Evolutionary conservation across 2,329 filamentous ascomycete species (phyloP).

Genomic region (Aspergillus tamarii): DNA sequence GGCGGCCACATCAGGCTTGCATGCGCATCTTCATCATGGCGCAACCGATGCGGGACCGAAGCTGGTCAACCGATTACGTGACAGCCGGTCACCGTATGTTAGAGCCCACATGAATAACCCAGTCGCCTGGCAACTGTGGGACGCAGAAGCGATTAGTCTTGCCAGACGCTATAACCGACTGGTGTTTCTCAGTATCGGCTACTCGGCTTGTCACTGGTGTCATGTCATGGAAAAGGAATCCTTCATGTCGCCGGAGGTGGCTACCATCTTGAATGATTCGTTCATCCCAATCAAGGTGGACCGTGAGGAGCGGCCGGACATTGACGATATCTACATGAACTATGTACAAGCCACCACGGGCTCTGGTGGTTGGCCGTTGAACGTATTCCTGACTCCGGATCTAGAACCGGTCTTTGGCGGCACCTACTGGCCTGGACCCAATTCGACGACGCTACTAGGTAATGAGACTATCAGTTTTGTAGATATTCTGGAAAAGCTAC

Average conservation of each 20-base stretch:
- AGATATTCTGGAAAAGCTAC: conserved; percentile 77
- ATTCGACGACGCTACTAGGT: conserved; percentile 53
- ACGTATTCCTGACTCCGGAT: conserved; percentile 93
- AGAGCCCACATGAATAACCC: conserved; percentile 76
- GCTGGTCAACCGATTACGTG: conserved; percentile 57
- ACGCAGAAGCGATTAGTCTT: conserved; percentile 72
- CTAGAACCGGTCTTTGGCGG: conserved; percentile 94
- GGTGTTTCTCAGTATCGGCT: conserved; percentile 92
- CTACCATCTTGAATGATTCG: conserved; percentile 76
- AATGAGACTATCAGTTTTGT: conserved; percentile 75
- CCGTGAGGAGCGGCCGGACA: conserved; percentile 88
- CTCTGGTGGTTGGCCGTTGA: conserved; percentile 89
- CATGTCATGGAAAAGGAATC: conserved; percentile 93
- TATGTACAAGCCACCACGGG: conserved; percentile 93
- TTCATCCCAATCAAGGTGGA: conserved; percentile 95
- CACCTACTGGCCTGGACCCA: conserved; percentile 90
- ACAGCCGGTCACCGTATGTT: conserved; percentile 51
- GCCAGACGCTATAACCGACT: conserved; percentile 83
- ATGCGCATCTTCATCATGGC: conserved; percentile 30
- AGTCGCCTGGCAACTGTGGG: conserved; percentile 91
- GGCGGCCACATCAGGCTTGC: conserved; percentile 32
- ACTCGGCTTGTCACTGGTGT: conserved; percentile 91
- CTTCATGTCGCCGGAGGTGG: conserved; percentile 81
- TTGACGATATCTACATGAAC: conserved; percentile 97
- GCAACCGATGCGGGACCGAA: conserved; percentile 29